A percentile compares a stretch with the other conserved stretches of the same genome.
These are phyloP conservation scores for Fusarium sp. DNA, from an alignment of 2,329 filamentous ascomycete genomes.

Conservation along the genomic window DNA sequence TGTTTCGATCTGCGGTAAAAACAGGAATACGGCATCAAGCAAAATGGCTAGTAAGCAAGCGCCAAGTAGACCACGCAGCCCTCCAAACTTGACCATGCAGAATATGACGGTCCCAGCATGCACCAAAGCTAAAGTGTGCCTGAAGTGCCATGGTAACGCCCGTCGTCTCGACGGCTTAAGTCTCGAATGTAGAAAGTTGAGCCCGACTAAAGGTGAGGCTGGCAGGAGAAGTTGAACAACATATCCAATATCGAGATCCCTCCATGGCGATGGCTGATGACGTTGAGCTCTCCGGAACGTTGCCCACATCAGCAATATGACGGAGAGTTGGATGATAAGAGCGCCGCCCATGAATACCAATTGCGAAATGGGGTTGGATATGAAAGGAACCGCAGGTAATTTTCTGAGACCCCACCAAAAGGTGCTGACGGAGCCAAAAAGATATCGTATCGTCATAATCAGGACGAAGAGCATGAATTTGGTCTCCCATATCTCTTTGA, in stretches of 20 bases:
- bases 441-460: not conserved
- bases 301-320: not conserved
- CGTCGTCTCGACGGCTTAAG: not conserved
- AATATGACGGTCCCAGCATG: not conserved
- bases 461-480: not conserved
- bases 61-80: not conserved
- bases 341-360: not conserved
- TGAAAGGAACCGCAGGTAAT: not conserved
- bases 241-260: not conserved
- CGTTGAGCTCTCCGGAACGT: not conserved
- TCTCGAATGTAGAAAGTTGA: not conserved
- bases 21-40: not conserved
- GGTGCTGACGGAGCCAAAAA: not conserved
- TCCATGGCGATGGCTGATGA: not conserved
- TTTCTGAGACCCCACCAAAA: not conserved
- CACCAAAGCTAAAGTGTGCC: not conserved
- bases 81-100: not conserved
- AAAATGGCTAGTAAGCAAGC: not conserved
- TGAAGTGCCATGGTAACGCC: not conserved
- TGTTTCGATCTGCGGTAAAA: not conserved
- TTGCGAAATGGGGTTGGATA: not conserved
- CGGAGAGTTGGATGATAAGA: not conserved
- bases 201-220: not conserved
- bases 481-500: not conserved
- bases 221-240: not conserved